These are phyloP conservation scores for Plasmodium reichenowi DNA, from an alignment of 169 alveolate genomes.

Conservation along the genomic window DNA sequence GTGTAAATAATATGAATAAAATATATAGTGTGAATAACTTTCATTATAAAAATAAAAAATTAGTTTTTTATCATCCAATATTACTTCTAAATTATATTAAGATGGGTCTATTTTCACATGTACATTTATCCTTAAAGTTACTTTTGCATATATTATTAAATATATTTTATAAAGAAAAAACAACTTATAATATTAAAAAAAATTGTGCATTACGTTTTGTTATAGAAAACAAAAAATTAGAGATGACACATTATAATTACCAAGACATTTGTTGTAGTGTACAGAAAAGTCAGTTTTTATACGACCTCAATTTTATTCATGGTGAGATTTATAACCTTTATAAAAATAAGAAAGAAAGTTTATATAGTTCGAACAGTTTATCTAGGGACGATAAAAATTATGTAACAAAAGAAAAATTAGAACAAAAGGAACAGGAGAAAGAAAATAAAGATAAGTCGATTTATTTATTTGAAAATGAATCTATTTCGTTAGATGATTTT, in stretches of 20 bases:
- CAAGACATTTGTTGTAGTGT: conserved; percentile 25
- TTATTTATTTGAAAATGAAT: conserved; percentile 33
- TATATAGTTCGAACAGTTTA: not conserved
- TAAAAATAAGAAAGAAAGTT: conserved; percentile 1
- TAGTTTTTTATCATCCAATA: conserved; percentile 60
- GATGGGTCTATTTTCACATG: conserved; percentile 68
- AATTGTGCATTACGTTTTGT: conserved; percentile 39
- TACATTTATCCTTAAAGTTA: conserved; percentile 54
- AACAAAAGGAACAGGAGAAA: conserved; percentile 1
- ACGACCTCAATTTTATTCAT: conserved; percentile 43
- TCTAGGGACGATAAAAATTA: conserved; percentile 1
- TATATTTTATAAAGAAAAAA: conserved; percentile 25
- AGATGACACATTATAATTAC: not conserved
- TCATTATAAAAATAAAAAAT: not conserved
- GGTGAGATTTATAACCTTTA: conserved; percentile 17
- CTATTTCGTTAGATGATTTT: conserved; percentile 62
- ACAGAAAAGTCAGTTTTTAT: conserved; percentile 42
- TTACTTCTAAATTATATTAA: conserved; percentile 51
- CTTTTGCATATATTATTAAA: conserved; percentile 28
- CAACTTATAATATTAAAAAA: conserved; percentile 16
- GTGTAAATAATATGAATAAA: too few relatives aligned
- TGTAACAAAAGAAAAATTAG: not conserved
- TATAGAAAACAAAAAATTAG: conserved; percentile 15
- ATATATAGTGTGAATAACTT: too few relatives aligned
- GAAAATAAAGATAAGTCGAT: conserved; percentile 45